phyloP scores from a whole-genome alignment of 805 yeast genomes.

The Kazachstania bromeliacearum region DNA sequence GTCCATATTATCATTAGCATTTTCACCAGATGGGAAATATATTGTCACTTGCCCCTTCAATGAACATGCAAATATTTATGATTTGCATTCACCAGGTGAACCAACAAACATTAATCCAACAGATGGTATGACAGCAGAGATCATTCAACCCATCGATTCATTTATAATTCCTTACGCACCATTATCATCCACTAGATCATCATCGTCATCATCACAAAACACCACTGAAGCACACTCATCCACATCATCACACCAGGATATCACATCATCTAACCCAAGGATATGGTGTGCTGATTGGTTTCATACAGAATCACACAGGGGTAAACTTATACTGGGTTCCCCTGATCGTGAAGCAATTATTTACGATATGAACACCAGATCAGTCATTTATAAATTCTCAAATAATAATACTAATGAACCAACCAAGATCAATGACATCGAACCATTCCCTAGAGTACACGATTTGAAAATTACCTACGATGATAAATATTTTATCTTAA shows the following conservation, averaged over 20 bases:
- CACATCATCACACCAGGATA: neutral
- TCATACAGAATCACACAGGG: conserved; percentile 35
- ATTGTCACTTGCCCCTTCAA: conserved; percentile 68
- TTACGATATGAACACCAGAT: conserved; percentile 31
- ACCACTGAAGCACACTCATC: neutral
- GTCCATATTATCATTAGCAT: conserved; percentile 55
- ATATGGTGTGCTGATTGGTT: conserved; percentile 63
- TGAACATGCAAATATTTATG: conserved; percentile 62
- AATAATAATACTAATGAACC: neutral
- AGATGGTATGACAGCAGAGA: conserved; percentile 9
- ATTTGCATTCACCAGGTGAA: conserved; percentile 34
- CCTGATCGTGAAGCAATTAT: conserved; percentile 58
- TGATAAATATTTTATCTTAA: conserved; percentile 51
- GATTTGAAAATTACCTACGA: conserved; percentile 61
- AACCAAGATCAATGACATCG: neutral
- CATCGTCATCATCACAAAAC: neutral
- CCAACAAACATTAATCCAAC: conserved; percentile 12
- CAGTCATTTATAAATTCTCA: conserved; percentile 11
- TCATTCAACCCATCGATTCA: conserved; percentile 26
- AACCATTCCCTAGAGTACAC: conserved; percentile 42
- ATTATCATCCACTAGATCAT: neutral
- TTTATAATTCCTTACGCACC: conserved; percentile 10
- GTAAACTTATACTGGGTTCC: conserved; percentile 58
- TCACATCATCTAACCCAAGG: conserved; percentile 20
- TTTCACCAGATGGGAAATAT: conserved; percentile 65